Evolutionary conservation across 75 land plant genomes (phyloP), one percentile per base, ranked within the genome.

Genomic region (Gnetum montanum): DNA sequence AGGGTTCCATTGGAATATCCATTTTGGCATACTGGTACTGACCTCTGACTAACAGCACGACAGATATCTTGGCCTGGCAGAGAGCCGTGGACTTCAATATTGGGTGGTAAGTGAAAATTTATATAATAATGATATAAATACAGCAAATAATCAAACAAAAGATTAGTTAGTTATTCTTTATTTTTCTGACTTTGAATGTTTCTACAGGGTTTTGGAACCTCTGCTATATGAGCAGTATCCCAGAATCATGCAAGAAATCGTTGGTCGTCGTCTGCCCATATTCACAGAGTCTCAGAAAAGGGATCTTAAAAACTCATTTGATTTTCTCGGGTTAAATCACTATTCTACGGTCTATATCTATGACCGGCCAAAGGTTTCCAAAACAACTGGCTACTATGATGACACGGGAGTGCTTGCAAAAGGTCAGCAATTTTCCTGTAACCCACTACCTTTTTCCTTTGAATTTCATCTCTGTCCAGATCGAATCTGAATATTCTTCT

Each of bases 31-130:
- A 49, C 7, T 81, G 77, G 77, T 37, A 6, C 0, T 34, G 36
- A 34, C 84, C 84, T 25, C 37, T 73, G 4, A 55, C 67, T 10
- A 70, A 77, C 52, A 65, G 76, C 3, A 29, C 59, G 0, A 63
- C 30, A 30, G 81, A 81, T 59, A 54, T 64, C 34, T 46, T 30
- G 46, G 81, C 84, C 8, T 47, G 81, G 4, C 61, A 73, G 44
- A 68, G 84, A 62, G 64, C 60, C 1, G 25, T 57, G 24, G 81
- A 81, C 23, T 81, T 77, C 45, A 8, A n/a, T 8, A 1, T 66
- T 5, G 84, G 82, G 4, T 81, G 84, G 84, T 81, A 62, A 57
- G 71, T 57, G 8, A n/a, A n/a, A 3, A 16, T 4, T 29, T 48
- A 4, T 48, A 15, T 28, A 8, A 15, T 6, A 41, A 5, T 41